Percentiles rank a stretch among this genome's conserved stretches.
These are phyloP conservation scores for Nissolia schottii DNA, from an alignment of 306 rosid genomes.

Conservation along the genomic window DNA sequence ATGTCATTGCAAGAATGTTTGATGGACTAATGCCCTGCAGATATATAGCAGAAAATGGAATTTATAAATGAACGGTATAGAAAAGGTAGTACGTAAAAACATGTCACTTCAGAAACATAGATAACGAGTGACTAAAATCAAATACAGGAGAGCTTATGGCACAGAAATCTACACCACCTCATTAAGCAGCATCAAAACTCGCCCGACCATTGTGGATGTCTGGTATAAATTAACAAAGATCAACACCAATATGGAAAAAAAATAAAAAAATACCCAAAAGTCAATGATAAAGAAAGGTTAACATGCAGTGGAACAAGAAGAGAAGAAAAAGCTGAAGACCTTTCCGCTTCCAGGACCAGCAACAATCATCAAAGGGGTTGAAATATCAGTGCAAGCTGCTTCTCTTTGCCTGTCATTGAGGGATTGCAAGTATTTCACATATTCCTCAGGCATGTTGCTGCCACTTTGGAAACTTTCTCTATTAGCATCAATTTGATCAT, in stretches of 20 bases:
- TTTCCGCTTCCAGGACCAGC: constrained; percentile 99
- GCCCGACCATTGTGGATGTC: constrained; percentile 99
- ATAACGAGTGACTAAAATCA: constrained; percentile 7
- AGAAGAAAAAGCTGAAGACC: constrained; percentile 37
- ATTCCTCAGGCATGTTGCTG: constrained; percentile 67
- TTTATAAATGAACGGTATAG: neutral
- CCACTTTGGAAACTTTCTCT: constrained; percentile 19
- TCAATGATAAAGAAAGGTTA: neutral
- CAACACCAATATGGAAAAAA: constrained; percentile 21
- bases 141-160: neutral
- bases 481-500: constrained; percentile 15
- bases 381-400: constrained; percentile 79
- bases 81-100: neutral
- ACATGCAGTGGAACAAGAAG: neutral
- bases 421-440: constrained; percentile 53
- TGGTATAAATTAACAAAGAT: constrained; percentile 37
- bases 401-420: constrained; percentile 81
- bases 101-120: neutral
- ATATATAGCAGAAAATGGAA: constrained; percentile 18
- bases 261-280: neutral
- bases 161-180: constrained; percentile 50
- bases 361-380: constrained; percentile 72
- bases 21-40: constrained; percentile 65
- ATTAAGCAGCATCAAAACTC: constrained; percentile 78
- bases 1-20: constrained; percentile 91